phyloP scores from a whole-genome alignment of 495 filamentous ascomycete genomes.

The Tuber melanosporum region DNA sequence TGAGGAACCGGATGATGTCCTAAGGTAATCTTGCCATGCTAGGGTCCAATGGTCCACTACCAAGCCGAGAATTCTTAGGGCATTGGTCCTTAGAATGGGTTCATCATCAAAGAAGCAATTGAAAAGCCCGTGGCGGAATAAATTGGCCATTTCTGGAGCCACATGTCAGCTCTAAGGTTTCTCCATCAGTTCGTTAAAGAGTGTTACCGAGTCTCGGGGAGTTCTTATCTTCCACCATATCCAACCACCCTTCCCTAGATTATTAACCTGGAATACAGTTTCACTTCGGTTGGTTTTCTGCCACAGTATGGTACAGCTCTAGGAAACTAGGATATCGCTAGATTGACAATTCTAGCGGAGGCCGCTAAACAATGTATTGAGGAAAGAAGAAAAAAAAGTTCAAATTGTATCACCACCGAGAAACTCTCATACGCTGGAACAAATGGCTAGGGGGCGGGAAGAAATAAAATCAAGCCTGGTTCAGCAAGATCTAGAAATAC shows the following conservation, averaged over 20 bases:
- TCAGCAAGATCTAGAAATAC: neutral
- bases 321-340: neutral
- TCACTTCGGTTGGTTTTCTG: constrained; percentile 5
- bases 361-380: neutral
- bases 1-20: constrained; percentile 20
- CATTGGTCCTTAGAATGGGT: constrained; percentile 20
- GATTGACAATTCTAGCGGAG: neutral
- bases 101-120: constrained; percentile 37
- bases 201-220: constrained; percentile 27
- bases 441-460: neutral
- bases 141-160: constrained; percentile 29
- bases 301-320: neutral
- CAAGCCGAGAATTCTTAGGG: constrained; percentile 28
- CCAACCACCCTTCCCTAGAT: constrained; percentile 8
- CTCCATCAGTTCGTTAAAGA: constrained; percentile 5
- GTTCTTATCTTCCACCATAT: constrained; percentile 33
- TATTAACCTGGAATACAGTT: constrained; percentile 8
- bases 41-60: constrained; percentile 34
- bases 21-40: constrained; percentile 33
- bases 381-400: neutral
- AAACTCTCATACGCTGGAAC: neutral
- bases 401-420: neutral
- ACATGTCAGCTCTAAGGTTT: constrained; percentile 10
- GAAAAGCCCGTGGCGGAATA: constrained; percentile 32
- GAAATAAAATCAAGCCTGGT: neutral